Percentiles rank a stretch among this genome's conserved stretches.
phyloP scores from a whole-genome alignment of 306 rosid species.

The Ceratonia siliqua region DNA sequence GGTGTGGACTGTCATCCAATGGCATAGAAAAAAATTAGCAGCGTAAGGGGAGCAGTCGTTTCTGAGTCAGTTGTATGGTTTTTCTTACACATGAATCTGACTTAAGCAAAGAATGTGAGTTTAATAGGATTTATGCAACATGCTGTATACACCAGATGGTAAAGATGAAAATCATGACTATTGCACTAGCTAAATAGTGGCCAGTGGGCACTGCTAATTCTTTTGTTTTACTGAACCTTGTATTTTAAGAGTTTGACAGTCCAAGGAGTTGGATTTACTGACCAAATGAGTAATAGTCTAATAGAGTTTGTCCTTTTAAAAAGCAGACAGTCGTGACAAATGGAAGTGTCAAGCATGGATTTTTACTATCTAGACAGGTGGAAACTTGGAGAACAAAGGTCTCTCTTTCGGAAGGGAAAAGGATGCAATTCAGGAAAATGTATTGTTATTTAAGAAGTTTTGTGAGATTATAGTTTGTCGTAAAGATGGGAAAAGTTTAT shows the following conservation, averaged over 20 bases:
- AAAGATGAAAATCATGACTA: slow-evolving; percentile 18
- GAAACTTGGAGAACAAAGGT: slow-evolving; percentile 1
- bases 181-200: not conserved
- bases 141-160: not conserved
- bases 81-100: slow-evolving; percentile 22
- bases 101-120: not conserved
- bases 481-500: not conserved
- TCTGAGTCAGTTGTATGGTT: not conserved
- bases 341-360: not conserved
- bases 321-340: not conserved
- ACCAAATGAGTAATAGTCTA: not conserved
- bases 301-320: not conserved
- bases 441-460: not conserved
- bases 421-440: not conserved
- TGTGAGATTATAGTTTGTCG: not conserved
- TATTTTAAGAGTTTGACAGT: not conserved
- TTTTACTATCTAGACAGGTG: not conserved
- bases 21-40: not conserved
- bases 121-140: slow-evolving; percentile 7
- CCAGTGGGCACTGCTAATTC: not conserved
- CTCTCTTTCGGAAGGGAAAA: not conserved
- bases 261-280: not conserved
- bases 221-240: not conserved
- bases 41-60: not conserved
- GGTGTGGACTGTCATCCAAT: not conserved